Percentiles rank a stretch among this genome's conserved stretches.
Evolutionary conservation across 139 green algal species (phyloP).

Genomic region (Chlorella sp.): DNA sequence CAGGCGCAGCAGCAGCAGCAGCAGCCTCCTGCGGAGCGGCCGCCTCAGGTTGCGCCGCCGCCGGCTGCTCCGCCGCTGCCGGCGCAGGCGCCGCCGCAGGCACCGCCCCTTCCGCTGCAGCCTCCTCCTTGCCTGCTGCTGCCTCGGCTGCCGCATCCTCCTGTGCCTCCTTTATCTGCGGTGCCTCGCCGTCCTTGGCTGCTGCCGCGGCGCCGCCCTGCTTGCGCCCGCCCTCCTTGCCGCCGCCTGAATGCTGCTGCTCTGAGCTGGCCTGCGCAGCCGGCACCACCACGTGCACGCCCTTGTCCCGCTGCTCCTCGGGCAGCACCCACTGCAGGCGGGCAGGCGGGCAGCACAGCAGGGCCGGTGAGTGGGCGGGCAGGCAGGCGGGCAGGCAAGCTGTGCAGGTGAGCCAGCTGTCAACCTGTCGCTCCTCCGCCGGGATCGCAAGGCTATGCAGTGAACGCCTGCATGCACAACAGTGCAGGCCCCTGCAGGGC

Average conservation of each 20-base stretch:
- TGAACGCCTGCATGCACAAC: not conserved
- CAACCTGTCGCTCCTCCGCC: too few relatives aligned
- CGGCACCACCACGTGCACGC: slow-evolving; percentile 40
- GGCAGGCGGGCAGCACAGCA: not conserved
- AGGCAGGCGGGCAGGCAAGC: too few relatives aligned
- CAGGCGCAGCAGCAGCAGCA: not conserved
- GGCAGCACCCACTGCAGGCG: slow-evolving; percentile 79
- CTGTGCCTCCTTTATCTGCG: not conserved
- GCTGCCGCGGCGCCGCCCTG: not conserved
- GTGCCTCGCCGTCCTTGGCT: not conserved
- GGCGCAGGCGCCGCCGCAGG: not conserved
- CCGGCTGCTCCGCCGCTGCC: not conserved
- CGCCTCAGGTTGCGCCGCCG: slow-evolving; percentile 8
- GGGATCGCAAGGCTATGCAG: too few relatives aligned
- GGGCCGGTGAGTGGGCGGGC: not conserved
- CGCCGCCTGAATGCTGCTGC: slow-evolving; percentile 4
- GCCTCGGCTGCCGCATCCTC: not conserved
- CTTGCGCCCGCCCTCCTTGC: not conserved
- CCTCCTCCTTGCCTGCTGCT: not conserved
- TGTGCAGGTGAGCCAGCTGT: too few relatives aligned
- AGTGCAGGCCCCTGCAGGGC: too few relatives aligned
- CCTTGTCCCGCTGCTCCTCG: slow-evolving; percentile 60
- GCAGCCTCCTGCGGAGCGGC: not conserved
- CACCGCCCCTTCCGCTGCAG: not conserved
- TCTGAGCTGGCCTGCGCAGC: not conserved